Evolutionary conservation across 768 basidiomycete genomes (phyloP), one percentile per base, ranked within the genome.

Genomic region (Phaeotremella fagi): DNA sequence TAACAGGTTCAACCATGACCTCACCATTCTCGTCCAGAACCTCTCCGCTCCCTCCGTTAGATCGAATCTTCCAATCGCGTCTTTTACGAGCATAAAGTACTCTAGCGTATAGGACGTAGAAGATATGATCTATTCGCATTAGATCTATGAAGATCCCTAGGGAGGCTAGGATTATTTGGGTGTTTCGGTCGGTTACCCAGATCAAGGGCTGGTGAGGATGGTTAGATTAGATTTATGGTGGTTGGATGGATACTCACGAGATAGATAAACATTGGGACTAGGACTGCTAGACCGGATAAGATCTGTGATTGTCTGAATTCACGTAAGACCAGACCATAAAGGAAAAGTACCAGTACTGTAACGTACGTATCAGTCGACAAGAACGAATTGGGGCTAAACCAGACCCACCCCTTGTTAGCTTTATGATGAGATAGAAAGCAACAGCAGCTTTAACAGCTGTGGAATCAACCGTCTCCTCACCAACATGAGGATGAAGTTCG

Each of bases 361-460:
- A n/a, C 18, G 1, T 9, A 12, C 45, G 46, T 31, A n/a, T 16
- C 29, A 25, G 45, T n/a, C n/a, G 22, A 25, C 14, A 46, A 25
- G 45, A 46, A 23, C 16, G 27, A 9, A 9, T 26, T 20, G 15
- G 37, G 38, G 25, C 29, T 11, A 24, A 14, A 24, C 46, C 9
- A 22, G 4, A 58, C 54, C 46, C 33, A 63, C 63, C 54, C n/a
- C 64, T 15, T 14, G 58, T 60, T 11, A 60, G 51, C 54, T 66
- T 66, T 42, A 60, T 54, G 25, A 55, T 46, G 7, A 66, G 55
- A 60, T 52, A 66, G 48, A 54, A 66, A 9, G 55, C 62, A 15
- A 55, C 59, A 18, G 62, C 62, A 11, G 59, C 59, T 29, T 48
- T 45, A 18, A 64, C 59, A 1, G 56, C 61, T 22, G 43, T 41